Conservation (phyloP, 345 rosid species). For the Ricinus communis region DNA sequence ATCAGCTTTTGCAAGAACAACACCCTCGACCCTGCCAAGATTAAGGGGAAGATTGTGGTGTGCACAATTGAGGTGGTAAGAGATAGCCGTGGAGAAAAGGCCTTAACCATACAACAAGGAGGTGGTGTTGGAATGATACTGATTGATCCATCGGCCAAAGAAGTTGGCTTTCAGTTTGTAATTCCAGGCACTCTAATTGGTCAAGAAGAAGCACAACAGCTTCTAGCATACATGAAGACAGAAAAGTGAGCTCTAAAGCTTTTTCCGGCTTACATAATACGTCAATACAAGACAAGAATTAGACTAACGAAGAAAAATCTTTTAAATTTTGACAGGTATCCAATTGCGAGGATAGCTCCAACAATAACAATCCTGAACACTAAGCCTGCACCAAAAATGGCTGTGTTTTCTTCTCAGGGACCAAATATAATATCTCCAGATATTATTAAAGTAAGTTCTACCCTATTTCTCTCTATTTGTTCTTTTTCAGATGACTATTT, state of each 20-base stretch:
- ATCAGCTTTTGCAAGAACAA: constrained; percentile 50
- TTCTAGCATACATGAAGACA: constrained; percentile 35
- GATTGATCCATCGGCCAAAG: constrained; percentile 34
- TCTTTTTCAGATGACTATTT: not conserved
- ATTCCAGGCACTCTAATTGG: constrained; percentile 39
- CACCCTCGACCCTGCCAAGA: constrained; percentile 36
- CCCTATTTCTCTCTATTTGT: not conserved
- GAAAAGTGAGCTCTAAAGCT: constrained; percentile 33
- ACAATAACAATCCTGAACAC: constrained; percentile 33
- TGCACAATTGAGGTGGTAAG: constrained; percentile 30
- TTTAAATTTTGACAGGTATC: constrained; percentile 33
- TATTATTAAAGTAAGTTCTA: constrained; percentile 41
- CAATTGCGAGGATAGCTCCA: constrained; percentile 38
- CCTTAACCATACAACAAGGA: constrained; percentile 27
- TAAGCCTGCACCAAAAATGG: constrained; percentile 43
- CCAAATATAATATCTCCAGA: constrained; percentile 46
- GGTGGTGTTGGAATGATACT: constrained; percentile 52
- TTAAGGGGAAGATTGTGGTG: constrained; percentile 50
- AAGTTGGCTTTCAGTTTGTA: constrained; percentile 40
- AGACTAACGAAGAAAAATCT: not conserved
- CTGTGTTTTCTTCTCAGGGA: constrained; percentile 48
- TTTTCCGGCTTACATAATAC: not conserved
- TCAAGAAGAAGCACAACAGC: constrained; percentile 41
- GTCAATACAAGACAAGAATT: no score
- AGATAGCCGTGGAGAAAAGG: constrained; percentile 32